Percentiles rank a stretch among this genome's conserved stretches.
phyloP scores from a whole-genome alignment of 371 early-diverging fungal species.

The Mortierella sp. region DNA sequence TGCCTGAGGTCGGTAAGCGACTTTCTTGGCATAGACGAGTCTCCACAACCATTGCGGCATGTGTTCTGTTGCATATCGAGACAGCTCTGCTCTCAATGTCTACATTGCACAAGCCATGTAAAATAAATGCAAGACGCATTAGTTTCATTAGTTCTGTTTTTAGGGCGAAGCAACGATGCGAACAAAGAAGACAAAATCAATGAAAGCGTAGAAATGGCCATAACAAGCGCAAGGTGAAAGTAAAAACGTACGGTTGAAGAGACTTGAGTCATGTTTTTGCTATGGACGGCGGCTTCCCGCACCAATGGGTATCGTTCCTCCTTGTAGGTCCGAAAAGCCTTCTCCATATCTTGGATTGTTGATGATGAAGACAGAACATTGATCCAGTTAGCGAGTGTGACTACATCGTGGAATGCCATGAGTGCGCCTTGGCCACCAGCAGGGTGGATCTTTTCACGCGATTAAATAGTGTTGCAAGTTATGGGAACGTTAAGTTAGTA shows the following conservation, averaged over 20 bases:
- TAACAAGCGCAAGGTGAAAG: no score
- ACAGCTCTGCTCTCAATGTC: background rate
- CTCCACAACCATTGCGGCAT: constrained; percentile 1
- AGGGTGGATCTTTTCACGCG: background rate
- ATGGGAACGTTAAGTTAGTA: background rate
- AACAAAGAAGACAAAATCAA: no score
- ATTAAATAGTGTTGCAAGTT: background rate
- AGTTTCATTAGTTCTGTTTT: background rate
- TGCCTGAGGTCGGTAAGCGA: background rate
- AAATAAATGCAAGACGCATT: background rate
- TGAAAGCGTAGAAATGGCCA: no score
- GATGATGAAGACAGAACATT: background rate
- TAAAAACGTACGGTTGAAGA: background rate
- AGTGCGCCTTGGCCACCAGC: background rate
- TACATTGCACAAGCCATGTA: background rate
- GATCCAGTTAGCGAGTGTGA: background rate
- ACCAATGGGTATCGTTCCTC: background rate
- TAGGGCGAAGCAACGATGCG: no score
- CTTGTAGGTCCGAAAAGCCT: background rate
- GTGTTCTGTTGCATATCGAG: background rate
- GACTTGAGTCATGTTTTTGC: constrained; percentile 1
- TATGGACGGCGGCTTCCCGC: background rate
- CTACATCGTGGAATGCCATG: background rate
- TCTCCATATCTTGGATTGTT: background rate
- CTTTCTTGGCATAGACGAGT: background rate